A percentile compares a stretch with the other conserved stretches of the same genome.
phyloP scores from a whole-genome alignment of 805 yeast species.

The Kazachstania kunashirensis region DNA sequence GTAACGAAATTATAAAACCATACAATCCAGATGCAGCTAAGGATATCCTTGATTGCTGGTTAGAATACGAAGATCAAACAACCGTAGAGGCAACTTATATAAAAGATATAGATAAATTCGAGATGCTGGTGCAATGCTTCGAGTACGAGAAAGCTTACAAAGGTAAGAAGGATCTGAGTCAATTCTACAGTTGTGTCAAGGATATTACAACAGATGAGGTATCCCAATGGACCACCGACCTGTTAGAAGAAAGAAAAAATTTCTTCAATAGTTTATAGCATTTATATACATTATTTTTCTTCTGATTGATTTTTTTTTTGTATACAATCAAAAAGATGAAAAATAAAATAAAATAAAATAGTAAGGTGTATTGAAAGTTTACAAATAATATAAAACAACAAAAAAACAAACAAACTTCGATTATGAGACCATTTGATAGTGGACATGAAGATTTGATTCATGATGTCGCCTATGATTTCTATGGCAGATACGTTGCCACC shows the following conservation, averaged over 20 bases:
- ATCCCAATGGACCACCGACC: constrained; percentile 52
- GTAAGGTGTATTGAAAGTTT: neutral
- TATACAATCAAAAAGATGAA: neutral
- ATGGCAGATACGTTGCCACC: constrained; percentile 87
- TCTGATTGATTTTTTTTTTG: neutral
- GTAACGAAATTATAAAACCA: constrained; percentile 45
- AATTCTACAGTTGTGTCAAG: constrained; percentile 54
- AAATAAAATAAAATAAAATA: neutral
- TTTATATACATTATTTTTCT: neutral
- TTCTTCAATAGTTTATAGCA: neutral
- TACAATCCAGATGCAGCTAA: constrained; percentile 54
- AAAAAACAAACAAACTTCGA: neutral
- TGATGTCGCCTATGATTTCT: constrained; percentile 84
- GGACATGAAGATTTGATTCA: constrained; percentile 91
- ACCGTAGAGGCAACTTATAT: constrained; percentile 78
- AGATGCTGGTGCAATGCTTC: constrained; percentile 71
- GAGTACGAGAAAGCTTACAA: constrained; percentile 67
- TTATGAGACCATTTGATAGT: constrained; percentile 65
- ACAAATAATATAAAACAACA: neutral
- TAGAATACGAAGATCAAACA: constrained; percentile 81
- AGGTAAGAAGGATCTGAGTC: constrained; percentile 48
- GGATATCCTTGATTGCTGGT: constrained; percentile 66
- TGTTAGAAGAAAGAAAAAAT: constrained; percentile 37
- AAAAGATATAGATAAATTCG: constrained; percentile 89
- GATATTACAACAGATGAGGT: constrained; percentile 66